Conservation (phyloP, 192 early-diverging fungal genomes). For the Entomortierella chlamydospora region DNA sequence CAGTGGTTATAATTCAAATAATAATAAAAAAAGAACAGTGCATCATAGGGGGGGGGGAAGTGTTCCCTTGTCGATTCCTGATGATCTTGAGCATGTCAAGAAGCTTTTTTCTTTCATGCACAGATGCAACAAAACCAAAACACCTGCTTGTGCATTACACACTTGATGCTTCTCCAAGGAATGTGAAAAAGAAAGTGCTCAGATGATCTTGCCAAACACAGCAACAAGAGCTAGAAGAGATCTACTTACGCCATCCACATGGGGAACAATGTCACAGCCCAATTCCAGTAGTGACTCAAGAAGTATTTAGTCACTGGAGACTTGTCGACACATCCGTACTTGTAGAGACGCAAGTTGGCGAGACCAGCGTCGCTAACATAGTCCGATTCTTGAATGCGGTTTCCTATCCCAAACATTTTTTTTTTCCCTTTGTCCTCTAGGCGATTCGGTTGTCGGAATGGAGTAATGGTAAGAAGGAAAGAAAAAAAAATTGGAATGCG, state of each 20-base stretch:
- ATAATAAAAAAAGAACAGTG: too few species aligned
- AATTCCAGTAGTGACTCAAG: slow-evolving; percentile 90
- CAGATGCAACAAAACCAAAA: too few species aligned
- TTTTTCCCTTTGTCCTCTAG: not conserved
- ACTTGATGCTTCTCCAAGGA: too few species aligned
- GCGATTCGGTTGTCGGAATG: slow-evolving; percentile 1
- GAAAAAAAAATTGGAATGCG: slow-evolving; percentile 6
- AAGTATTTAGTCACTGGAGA: slow-evolving; percentile 86
- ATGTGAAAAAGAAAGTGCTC: too few species aligned
- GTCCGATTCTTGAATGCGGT: slow-evolving; percentile 59
- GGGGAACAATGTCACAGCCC: slow-evolving; percentile 88
- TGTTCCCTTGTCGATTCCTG: too few species aligned
- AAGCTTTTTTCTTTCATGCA: too few species aligned
- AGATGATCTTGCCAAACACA: too few species aligned
- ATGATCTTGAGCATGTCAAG: too few species aligned
- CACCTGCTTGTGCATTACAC: too few species aligned
- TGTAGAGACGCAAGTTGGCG: slow-evolving; percentile 81
- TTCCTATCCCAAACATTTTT: slow-evolving; percentile 53
- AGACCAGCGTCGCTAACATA: slow-evolving; percentile 78
- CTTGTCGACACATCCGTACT: slow-evolving; percentile 84
- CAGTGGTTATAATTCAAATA: too few species aligned
- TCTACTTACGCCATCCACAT: slow-evolving; percentile 92
- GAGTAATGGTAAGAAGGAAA: slow-evolving; percentile 3
- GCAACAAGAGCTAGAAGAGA: not conserved
- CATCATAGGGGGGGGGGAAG: too few species aligned